Base-by-base conservation (phyloP, 176 grass and related monocot species). In the Musa itinerans region DNA sequence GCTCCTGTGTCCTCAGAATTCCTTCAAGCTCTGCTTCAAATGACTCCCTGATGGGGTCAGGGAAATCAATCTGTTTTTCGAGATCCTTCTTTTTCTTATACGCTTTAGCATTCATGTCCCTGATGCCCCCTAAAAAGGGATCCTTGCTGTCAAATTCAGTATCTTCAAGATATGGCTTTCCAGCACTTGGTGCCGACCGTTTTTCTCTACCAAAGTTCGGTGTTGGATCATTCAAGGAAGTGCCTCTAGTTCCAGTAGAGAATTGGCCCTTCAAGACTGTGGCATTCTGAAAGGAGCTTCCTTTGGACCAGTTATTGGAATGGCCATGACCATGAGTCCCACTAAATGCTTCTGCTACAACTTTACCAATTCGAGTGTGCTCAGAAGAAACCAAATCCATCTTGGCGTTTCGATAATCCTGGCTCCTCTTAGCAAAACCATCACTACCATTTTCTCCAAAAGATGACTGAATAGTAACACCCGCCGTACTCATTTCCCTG, bases 11-110 rank as follows among this genome's bases (percentile, higher is more conserved):
- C 85, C 86, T 86, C 82, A 93, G 76, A 82, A 98, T 93, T 75
- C 71, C 87, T 72, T 98, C 86, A 14, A 98, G 84, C 82, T 98
- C 95, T 66, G 90, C 95, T 80, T 98, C 95, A 84, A 91, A 98
- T 58, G 95, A 98, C 78, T 98, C 90, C 76, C 95, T 87, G 68
- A 84, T 88, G 54, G 90, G 84, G 55, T 98, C 95, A 82, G 86
- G 86, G 70, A 98, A 93, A 85, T 98, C 86, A 78, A 76, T 50
- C 69, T 84, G 78, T 62, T 84, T 98, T 17, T 69, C 66, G 50
- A 73, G 63, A 76, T 89, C 90, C 66, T 91, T 98, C 68, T 93
- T 96, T 81, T 83, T 98, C 85, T 98, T 98, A 61, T 91, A 81
- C 63, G 84, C 82, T 81, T 72, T 89, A 59, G 91, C 79, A 73